Evolutionary conservation across 306 rosid species (phyloP), one percentile per base, ranked within the genome.

Genomic region (Vigna angularis): DNA sequence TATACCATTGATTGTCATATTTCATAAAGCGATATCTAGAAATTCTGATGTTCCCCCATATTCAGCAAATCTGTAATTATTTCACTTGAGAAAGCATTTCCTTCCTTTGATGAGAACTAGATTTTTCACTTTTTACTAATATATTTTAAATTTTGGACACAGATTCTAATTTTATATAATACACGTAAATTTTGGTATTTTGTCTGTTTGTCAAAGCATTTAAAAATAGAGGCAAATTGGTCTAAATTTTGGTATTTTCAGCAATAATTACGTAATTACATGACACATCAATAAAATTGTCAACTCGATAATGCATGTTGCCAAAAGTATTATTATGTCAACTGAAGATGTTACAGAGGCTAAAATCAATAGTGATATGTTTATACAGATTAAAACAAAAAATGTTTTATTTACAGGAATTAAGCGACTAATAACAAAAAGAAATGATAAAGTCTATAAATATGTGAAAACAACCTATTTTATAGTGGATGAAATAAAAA

Each of bases 51-150:
- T 48, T 61, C 63, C 45, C 36, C 42, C 62, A 24, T 80, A 57
- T 66, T 52, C 79, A 77, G 84, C 76, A 88, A 79, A 77, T 77
- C 26, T 72, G 62, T 86, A 79, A 83, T 78, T 79, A 83, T 75
- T 86, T 85, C 38, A 72, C 66, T 62, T 49, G 11, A 50, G 68
- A 77, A 76, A 69, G 52, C 30, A 45, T 61, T 28, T 48, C 78
- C 32, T 57, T 34, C 47, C 76, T 55, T 76, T 7, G 59, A 30
- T 42, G 52, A 38, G 67, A 70, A 49, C 16, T 52, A 11, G 57
- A 47, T 68, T 73, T 73, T 67, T 77, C 55, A 70, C 24, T 67
- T 57, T 59, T 64, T 55, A 18, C 18, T 72, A 63, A 65, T 72
- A 79, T 50, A 72, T 64, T 63, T 16, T 4, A 72, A 38, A 79